These are phyloP conservation scores for Annulohypoxylon stygium DNA, from an alignment of 495 filamentous ascomycete species.

Conservation along the genomic window DNA sequence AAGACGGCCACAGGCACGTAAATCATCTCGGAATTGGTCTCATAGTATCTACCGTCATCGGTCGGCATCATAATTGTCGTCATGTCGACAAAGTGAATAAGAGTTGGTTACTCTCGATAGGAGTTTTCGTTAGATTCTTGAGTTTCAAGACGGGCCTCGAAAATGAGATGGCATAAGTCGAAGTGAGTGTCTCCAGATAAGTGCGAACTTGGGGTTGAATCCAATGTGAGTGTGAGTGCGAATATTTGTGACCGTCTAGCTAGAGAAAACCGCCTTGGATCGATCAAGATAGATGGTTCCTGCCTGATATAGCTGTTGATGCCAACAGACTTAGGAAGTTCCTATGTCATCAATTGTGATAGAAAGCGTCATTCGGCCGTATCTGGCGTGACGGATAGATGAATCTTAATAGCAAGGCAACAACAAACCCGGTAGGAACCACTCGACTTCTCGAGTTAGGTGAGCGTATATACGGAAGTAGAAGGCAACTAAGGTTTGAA, in stretches of 20 bases:
- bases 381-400: neutral
- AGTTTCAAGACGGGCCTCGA: neutral
- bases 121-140: neutral
- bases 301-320: neutral
- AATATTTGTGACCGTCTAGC: neutral
- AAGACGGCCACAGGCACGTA: constrained; percentile 47
- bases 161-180: neutral
- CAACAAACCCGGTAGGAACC: neutral
- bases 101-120: neutral
- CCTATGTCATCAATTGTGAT: neutral
- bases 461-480: neutral
- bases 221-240: too few species aligned
- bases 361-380: neutral
- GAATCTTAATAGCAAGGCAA: neutral
- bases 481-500: neutral
- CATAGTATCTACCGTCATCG: constrained; percentile 4
- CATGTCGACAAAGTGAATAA: neutral
- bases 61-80: neutral
- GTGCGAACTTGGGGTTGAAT: too few species aligned
- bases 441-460: neutral
- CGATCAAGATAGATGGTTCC: neutral
- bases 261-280: neutral
- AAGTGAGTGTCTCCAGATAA: too few species aligned
- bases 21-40: constrained; percentile 40
- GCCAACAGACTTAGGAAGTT: neutral